Conservation (phyloP, 805 yeast species). For the Lipomyces japonicus region DNA sequence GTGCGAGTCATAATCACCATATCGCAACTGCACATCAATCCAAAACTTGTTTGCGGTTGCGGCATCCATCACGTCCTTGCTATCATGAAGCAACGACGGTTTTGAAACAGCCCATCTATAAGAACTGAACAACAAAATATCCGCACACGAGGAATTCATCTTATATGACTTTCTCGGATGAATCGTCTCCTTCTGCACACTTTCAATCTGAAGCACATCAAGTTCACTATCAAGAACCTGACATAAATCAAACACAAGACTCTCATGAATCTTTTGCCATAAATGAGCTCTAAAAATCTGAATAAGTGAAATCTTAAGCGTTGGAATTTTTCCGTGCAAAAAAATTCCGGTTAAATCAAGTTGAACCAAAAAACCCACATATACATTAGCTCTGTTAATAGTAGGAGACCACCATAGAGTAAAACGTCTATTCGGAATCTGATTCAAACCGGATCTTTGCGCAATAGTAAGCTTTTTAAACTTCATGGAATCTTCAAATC, state of each 20-base stretch:
- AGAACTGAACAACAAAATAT: constrained; percentile 69
- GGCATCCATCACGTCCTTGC: constrained; percentile 60
- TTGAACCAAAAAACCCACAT: constrained; percentile 95
- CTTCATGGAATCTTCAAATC: constrained; percentile 93
- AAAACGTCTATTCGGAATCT: constrained; percentile 94
- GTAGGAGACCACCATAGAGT: constrained; percentile 99
- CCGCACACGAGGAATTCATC: constrained; percentile 95
- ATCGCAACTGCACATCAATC: constrained; percentile 91
- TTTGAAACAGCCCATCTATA: constrained; percentile 72
- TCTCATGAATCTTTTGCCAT: constrained; percentile 98
- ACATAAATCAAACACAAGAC: constrained; percentile 87
- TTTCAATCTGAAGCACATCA: constrained; percentile 75
- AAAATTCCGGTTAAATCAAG: constrained; percentile 94
- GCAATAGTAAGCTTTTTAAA: constrained; percentile 95
- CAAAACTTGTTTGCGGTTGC: constrained; percentile 65
- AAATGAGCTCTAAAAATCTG: constrained; percentile 96
- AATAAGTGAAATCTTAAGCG: constrained; percentile 88
- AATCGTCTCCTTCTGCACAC: constrained; percentile 84
- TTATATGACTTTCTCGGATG: constrained; percentile 97
- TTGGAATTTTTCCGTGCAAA: constrained; percentile 96
- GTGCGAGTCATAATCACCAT: constrained; percentile 97
- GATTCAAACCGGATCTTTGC: constrained; percentile 93
- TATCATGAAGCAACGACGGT: constrained; percentile 75
- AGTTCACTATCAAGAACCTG: constrained; percentile 86
- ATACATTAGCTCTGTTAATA: constrained; percentile 94